These are phyloP conservation scores for Senecio squalidus DNA, from an alignment of 140 eudicot genomes.

Conservation along the genomic window DNA sequence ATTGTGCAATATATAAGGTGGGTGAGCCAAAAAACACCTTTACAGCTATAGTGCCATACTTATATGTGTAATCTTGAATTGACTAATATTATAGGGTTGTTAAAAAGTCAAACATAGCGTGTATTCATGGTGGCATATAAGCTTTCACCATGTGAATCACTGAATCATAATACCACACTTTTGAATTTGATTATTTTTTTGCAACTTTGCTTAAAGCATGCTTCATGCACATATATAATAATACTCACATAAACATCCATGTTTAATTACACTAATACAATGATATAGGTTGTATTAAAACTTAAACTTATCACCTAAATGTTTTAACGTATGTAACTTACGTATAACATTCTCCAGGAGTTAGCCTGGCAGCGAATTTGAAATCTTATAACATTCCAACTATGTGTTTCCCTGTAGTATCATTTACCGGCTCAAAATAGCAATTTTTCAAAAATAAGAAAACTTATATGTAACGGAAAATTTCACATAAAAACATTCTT, in stretches of 20 bases:
- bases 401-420: no score
- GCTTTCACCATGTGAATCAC: conserved; percentile 21
- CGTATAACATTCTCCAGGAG: no score
- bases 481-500: no score
- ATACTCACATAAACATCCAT: background rate
- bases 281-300: background rate
- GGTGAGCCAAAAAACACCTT: conserved; percentile 20
- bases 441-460: no score
- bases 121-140: conserved; percentile 28
- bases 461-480: no score
- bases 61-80: conserved; percentile 10
- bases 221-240: conserved; percentile 4
- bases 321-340: background rate
- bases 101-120: conserved; percentile 19
- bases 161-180: conserved; percentile 17
- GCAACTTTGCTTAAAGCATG: conserved; percentile 23
- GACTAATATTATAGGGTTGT: conserved; percentile 11
- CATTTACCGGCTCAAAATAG: no score
- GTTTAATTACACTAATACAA: conserved; percentile 9
- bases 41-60: conserved; percentile 17
- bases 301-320: conserved; percentile 6
- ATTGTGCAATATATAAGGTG: background rate
- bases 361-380: no score
- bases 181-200: conserved; percentile 17
- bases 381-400: no score